Conservation (phyloP, 495 filamentous ascomycete species). For the Penicilliopsis zonata region DNA sequence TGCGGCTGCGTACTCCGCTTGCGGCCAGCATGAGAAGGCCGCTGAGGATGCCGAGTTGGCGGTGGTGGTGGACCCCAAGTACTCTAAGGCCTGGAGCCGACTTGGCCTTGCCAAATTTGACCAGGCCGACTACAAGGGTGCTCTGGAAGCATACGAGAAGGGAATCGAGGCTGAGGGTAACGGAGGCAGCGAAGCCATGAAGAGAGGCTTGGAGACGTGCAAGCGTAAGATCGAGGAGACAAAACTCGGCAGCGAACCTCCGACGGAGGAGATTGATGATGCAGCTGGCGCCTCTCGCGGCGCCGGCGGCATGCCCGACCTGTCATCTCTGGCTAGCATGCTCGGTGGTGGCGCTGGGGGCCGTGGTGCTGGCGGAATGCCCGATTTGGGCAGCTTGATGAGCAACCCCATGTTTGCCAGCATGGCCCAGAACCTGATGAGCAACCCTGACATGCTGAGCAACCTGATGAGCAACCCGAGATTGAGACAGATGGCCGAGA, state of each 20-base stretch:
- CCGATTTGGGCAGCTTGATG: slow-evolving; percentile 78
- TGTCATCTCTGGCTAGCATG: slow-evolving; percentile 60
- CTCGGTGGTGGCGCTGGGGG: slow-evolving; percentile 47
- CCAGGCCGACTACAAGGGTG: slow-evolving; percentile 75
- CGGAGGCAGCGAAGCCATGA: slow-evolving; percentile 74
- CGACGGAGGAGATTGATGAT: slow-evolving; percentile 36
- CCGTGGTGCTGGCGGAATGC: slow-evolving; percentile 66
- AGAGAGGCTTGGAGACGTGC: slow-evolving; percentile 86
- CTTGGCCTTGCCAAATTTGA: slow-evolving; percentile 85
- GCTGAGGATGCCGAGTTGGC: slow-evolving; percentile 80
- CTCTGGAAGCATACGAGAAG: slow-evolving; percentile 87
- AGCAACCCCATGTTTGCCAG: slow-evolving; percentile 92
- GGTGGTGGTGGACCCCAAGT: slow-evolving; percentile 72
- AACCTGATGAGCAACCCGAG: slow-evolving; percentile 92
- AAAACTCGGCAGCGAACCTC: slow-evolving; percentile 35
- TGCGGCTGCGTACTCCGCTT: slow-evolving; percentile 77
- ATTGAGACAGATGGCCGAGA: slow-evolving; percentile 62
- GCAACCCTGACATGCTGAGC: slow-evolving; percentile 80
- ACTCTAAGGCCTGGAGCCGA: slow-evolving; percentile 92
- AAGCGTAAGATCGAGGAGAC: slow-evolving; percentile 68
- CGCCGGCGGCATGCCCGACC: slow-evolving; percentile 59
- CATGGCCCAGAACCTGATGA: slow-evolving; percentile 96
- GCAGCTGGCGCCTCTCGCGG: slow-evolving; percentile 32
- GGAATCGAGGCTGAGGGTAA: slow-evolving; percentile 92
- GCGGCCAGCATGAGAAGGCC: slow-evolving; percentile 69